Base-by-base conservation (phyloP, 2,329 filamentous ascomycete species). In the Colletotrichum costaricense region DNA sequence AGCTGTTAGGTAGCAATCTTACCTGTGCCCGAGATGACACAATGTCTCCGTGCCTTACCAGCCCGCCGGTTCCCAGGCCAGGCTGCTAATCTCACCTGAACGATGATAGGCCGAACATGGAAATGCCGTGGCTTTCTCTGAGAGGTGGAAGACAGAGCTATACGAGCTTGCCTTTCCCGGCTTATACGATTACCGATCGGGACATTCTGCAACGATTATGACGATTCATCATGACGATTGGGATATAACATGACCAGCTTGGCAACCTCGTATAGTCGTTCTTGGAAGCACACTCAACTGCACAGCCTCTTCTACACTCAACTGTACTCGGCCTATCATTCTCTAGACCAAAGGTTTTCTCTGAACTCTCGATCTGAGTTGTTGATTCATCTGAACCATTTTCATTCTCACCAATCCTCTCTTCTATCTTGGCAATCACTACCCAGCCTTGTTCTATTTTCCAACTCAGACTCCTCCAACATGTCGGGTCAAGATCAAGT, bases 401-500 rank as follows among this genome's bases (percentile, higher is more conserved):
- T 30, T 6, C 19, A 16, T 35, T 58, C 6, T 9, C 4, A 11
- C 8, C 26, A 7, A 22, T 9, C n/a, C 49, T 54, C n/a, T 9
- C 49, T n/a, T 22, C 49, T 54, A 42, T 11, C 49, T 54, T 54
- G 49, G 49, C 49, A 54, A 42, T 14, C 8, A 42, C 14, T 19
- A 54, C 49, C 9, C 9, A 54, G 49, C 49, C 19, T 24, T 24
- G 19, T 24, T 38, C 16, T 42, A 16, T 33, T n/a, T 19, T 16
- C 19, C 19, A 58, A 16, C 30, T 58, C 28, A 22, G 19, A 24
- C 9, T 35, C 30, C 14, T 24, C 22, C 56, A 58, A 24, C 57
- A 68, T 68, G 66, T 33, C 57, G 16, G 26, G 33, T 42, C 66
- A 38, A 19, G 26, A 56, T 46, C 35, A 63, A 52, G 11, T 52